Conservation (phyloP, 2,329 filamentous ascomycete species). For the Fusarium buxicola region DNA sequence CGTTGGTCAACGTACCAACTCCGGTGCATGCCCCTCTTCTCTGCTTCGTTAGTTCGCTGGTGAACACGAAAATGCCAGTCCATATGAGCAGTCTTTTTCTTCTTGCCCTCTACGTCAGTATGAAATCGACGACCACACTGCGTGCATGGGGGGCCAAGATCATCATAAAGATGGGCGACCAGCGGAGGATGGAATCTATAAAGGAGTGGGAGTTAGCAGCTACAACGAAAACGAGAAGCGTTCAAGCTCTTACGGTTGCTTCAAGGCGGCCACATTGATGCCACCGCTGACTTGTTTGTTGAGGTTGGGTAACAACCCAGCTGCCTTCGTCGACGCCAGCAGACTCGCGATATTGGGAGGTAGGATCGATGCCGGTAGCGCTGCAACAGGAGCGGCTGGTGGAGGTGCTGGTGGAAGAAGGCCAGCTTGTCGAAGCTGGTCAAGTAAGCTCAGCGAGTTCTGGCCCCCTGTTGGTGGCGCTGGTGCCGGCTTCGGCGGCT, state of each 20-base stretch:
- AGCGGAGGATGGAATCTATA: slow-evolving; percentile 78
- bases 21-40: slow-evolving; percentile 87
- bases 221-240: no score
- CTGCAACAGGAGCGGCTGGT: slow-evolving; percentile 49
- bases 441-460: slow-evolving; percentile 71
- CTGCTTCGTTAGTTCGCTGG: slow-evolving; percentile 85
- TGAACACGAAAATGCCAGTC: slow-evolving; percentile 99
- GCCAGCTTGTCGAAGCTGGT: slow-evolving; percentile 75
- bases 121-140: slow-evolving; percentile 92
- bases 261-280: slow-evolving; percentile 76
- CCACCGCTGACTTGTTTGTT: slow-evolving; percentile 63
- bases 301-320: slow-evolving; percentile 37
- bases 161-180: slow-evolving; percentile 80
- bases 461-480: slow-evolving; percentile 52
- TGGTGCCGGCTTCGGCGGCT: slow-evolving; percentile 49
- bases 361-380: slow-evolving; percentile 47
- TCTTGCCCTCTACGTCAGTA: slow-evolving; percentile 79
- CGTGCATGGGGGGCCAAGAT: slow-evolving; percentile 86
- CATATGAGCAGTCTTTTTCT: slow-evolving; percentile 90
- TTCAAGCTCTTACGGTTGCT: slow-evolving; percentile 68
- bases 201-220: slow-evolving; percentile 23
- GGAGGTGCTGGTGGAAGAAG: slow-evolving; percentile 62
- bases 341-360: slow-evolving; percentile 53
- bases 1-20: slow-evolving; percentile 95
- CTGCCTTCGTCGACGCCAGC: slow-evolving; percentile 49